Evolutionary conservation across 805 yeast species (phyloP), one percentile per base, ranked within the genome.

Genomic region (Isabelozyma heimii): DNA sequence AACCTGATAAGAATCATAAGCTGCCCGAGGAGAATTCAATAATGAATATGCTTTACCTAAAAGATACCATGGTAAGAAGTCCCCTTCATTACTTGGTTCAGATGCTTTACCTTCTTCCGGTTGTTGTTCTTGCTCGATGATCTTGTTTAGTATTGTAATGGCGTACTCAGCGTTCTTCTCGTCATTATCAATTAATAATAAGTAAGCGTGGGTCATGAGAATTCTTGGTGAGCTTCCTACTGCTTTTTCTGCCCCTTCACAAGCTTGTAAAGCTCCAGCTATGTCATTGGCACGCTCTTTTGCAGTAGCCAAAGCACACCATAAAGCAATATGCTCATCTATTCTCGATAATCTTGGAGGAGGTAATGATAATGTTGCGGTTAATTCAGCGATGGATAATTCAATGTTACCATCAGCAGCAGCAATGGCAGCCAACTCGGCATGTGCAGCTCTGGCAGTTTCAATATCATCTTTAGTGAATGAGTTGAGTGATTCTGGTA

Each of bases 11-110:
- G 79, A 72, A 49, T 80, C 82, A 59, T 82, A 82, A 2, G 86
- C 82, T 37, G 72, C 68, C 39, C 80, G 63, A 27, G 81, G 82
- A 42, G 73, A 66, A 46, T 75, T 76, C 14, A 73, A 55, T 26
- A 74, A 51, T 6, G 80, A 66, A 54, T 80, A 76, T 0, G 84
- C 84, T 47, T 72, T 70, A 3, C 86, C 84, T 37, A 82, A 58
- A 7, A 83, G 66, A 48, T 72, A 74, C 82, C 84, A 81, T 0
- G 86, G 84, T 48, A 83, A 64, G 51, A 81, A 82, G 52, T 83
- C 85, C 5, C 77, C 77, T 0, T 62, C 62, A 41, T 55, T 59
- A 59, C 55, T 38, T 41, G 46, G 41, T 46, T 14, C 44, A 17
- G 26, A 30, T 50, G 50, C 30, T 47, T 47, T 10, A 52, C 62